Conservation (phyloP, 306 rosid species). For the Castanea crenata region DNA sequence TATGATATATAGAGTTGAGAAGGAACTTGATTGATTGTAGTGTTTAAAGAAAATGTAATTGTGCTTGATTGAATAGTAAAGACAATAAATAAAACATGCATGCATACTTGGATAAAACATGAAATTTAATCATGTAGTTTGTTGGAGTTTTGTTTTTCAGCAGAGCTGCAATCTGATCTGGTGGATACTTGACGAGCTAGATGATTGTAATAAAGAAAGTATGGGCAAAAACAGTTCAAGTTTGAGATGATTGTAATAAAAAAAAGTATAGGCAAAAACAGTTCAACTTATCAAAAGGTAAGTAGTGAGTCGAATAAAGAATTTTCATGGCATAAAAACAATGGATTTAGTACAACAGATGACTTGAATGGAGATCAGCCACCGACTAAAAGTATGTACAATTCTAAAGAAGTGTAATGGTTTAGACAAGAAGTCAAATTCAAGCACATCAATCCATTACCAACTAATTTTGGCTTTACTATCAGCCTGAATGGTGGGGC, state of each 20-base stretch:
- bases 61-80: slow-evolving; percentile 23
- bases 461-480: slow-evolving; percentile 23
- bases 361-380: slow-evolving; percentile 11
- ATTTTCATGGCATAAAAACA: not conserved
- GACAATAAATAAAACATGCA: not conserved
- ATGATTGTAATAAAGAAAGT: not conserved
- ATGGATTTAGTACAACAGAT: slow-evolving; percentile 8
- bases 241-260: not conserved
- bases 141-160: slow-evolving; percentile 4
- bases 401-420: not conserved
- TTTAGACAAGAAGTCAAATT: slow-evolving; percentile 25
- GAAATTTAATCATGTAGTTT: slow-evolving; percentile 12
- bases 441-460: slow-evolving; percentile 14
- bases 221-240: slow-evolving; percentile 2
- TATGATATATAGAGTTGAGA: slow-evolving; percentile 29
- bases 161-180: slow-evolving; percentile 1
- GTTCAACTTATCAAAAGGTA: slow-evolving; percentile 2
- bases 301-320: not conserved
- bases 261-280: not conserved
- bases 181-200: slow-evolving; percentile 11
- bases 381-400: not conserved
- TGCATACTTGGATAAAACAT: slow-evolving; percentile 15
- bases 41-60: slow-evolving; percentile 8
- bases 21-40: not conserved
- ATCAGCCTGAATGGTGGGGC: slow-evolving; percentile 21